These are phyloP conservation scores for Allium cepa DNA, from an alignment of 106 monocot genomes.

Conservation along the genomic window DNA sequence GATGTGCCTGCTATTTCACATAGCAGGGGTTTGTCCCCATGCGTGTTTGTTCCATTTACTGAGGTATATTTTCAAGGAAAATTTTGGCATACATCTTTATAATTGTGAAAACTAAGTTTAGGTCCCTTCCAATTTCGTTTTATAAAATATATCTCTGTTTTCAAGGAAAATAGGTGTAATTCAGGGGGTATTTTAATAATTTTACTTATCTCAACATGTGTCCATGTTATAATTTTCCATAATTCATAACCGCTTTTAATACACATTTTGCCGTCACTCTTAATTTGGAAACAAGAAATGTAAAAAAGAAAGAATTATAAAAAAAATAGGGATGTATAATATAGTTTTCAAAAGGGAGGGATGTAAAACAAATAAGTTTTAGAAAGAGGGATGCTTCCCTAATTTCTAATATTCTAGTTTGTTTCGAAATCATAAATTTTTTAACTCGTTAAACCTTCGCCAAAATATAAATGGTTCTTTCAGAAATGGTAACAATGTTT, in stretches of 20 bases:
- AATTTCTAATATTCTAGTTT: too few relatives aligned
- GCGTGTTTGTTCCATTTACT: conserved; percentile 93
- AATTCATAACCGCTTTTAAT: neutral
- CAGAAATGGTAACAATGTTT: too few relatives aligned
- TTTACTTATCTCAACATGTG: neutral
- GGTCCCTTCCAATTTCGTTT: neutral
- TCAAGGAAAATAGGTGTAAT: neutral
- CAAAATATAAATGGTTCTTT: too few relatives aligned
- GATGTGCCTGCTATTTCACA: conserved; percentile 90
- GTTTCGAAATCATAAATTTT: too few relatives aligned
- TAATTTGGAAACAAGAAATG: neutral
- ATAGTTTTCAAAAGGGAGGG: too few relatives aligned
- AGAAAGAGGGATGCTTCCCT: too few relatives aligned
- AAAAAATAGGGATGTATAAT: too few relatives aligned
- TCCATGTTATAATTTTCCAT: neutral
- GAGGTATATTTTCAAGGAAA: conserved; percentile 31
- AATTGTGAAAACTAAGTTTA: too few relatives aligned
- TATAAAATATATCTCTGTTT: too few relatives aligned
- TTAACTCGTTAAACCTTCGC: too few relatives aligned
- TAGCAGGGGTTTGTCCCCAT: conserved; percentile 77
- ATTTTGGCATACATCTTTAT: neutral
- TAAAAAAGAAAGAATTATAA: too few relatives aligned
- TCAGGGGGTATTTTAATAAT: neutral
- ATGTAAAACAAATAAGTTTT: too few relatives aligned
- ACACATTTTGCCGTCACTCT: neutral